Base-by-base conservation (phyloP, 169 alveolate genomes). In the Cryptosporidium ryanae region DNA sequence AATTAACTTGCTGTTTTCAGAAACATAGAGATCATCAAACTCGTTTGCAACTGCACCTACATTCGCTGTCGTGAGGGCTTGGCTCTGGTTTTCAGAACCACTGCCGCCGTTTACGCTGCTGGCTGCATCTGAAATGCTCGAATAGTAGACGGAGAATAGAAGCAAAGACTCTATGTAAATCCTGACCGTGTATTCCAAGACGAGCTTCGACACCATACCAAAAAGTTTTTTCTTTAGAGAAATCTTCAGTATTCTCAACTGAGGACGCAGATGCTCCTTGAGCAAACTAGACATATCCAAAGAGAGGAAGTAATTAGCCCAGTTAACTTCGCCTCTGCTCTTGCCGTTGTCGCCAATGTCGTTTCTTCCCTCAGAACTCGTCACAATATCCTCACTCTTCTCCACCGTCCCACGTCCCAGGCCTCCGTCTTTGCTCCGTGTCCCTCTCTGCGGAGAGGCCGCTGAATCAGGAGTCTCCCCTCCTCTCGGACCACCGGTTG, bases 201-300 rank as follows among this genome's bases (percentile, higher is more conserved):
- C 64, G 6, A 76, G 25, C 29, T 61, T 76, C 2, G 87, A 76
- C 17, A 76, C 87, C 46, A 18, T 38, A 61, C 44, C 59, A 38
- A 76, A 76, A 2, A 76, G 25, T 57, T 71, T 76, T 61, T 76
- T 76, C n/a, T 76, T 76, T 2, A 76, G 64, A 21, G 87, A 76
- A 21, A 76, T 76, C 46, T 76, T 76, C 43, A 76, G 48, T 34
- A 76, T 70, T n/a, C 87, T 55, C n/a, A 76, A 25, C 27, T 76
- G 87, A 10, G 87, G 87, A 1, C 87, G 25, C 13, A 76, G 21
- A 55, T 67, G 71, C 27, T 76, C 87, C 13, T 76, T 76, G 1
- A 76, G 61, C n/a, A 76, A 43, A 44, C 34, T 34, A 34, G 57
- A 67, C 87, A 76, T 76, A 55, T 76, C 87, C 21, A 76, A 44